These are phyloP conservation scores for Yarrowia keelungensis DNA, from an alignment of 805 yeast species.

Conservation along the genomic window DNA sequence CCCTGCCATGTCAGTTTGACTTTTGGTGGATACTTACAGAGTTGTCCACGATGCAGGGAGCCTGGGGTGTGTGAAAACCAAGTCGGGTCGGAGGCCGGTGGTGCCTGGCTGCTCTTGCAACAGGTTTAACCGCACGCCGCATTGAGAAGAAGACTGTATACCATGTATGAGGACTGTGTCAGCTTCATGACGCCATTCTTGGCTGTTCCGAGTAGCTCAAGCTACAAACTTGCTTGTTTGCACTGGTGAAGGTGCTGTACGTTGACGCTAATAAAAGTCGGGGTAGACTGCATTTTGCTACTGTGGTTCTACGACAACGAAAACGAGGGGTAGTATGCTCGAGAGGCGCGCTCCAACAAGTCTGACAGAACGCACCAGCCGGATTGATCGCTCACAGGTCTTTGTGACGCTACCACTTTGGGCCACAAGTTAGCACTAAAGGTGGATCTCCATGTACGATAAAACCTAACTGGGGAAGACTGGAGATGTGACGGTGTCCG, in stretches of 20 bases:
- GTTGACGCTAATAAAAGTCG: not conserved
- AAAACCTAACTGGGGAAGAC: not conserved
- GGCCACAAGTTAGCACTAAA: slow-evolving; percentile 21
- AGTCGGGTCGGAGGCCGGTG: not conserved
- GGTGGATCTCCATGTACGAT: slow-evolving; percentile 29
- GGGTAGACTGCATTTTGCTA: slow-evolving; percentile 12
- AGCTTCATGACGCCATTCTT: not conserved
- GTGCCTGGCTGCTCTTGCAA: not conserved
- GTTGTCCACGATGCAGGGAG: not conserved
- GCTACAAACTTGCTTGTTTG: not conserved
- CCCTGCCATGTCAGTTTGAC: slow-evolving; percentile 9
- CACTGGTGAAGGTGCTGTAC: not conserved
- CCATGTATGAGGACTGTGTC: not conserved
- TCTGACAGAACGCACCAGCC: slow-evolving; percentile 12
- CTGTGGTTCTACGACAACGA: not conserved
- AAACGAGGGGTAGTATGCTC: slow-evolving; percentile 23
- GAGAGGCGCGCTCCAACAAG: not conserved
- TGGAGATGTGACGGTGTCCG: not conserved
- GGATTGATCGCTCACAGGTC: not conserved
- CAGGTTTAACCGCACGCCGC: not conserved
- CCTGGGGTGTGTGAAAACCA: not conserved
- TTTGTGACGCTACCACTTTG: slow-evolving; percentile 2
- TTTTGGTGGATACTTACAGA: slow-evolving; percentile 25
- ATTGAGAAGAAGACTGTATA: not conserved
- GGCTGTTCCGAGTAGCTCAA: not conserved